A percentile compares a stretch with the other conserved stretches of the same genome.
These are phyloP conservation scores for Verticillium dahliae DNA, from an alignment of 2,329 filamentous ascomycete species.

Conservation along the genomic window DNA sequence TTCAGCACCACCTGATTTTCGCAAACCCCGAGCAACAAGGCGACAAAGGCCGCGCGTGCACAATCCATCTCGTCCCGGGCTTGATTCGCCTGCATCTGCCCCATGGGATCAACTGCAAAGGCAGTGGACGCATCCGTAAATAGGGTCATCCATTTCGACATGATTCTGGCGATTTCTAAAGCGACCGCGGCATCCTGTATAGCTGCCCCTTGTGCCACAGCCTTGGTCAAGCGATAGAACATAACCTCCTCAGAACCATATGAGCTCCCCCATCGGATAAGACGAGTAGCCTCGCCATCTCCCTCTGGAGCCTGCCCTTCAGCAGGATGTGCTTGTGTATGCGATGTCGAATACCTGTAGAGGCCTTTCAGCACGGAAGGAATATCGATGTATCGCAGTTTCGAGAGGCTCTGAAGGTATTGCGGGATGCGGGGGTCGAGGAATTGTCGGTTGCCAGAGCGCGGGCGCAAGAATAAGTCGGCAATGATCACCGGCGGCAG, in stretches of 20 bases:
- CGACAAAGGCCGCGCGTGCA: slow-evolving; percentile 56
- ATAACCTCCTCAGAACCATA: slow-evolving; percentile 77
- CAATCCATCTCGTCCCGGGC: slow-evolving; percentile 52
- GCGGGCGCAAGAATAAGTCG: slow-evolving; percentile 53
- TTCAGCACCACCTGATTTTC: slow-evolving; percentile 52
- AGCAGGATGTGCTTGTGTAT: slow-evolving; percentile 22
- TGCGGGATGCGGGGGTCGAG: slow-evolving; percentile 53
- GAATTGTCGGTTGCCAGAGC: slow-evolving; percentile 36
- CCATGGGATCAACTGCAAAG: slow-evolving; percentile 41
- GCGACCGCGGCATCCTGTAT: slow-evolving; percentile 41
- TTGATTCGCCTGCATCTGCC: slow-evolving; percentile 34
- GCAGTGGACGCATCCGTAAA: slow-evolving; percentile 45
- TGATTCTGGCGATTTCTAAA: slow-evolving; percentile 39
- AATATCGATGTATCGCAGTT: slow-evolving; percentile 44
- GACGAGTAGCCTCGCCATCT: slow-evolving; percentile 12
- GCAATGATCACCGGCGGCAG: slow-evolving; percentile 45
- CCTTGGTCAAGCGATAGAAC: slow-evolving; percentile 87
- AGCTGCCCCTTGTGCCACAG: slow-evolving; percentile 55
- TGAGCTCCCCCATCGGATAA: slow-evolving; percentile 46
- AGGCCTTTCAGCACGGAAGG: slow-evolving; percentile 48
- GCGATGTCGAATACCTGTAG: slow-evolving; percentile 50
- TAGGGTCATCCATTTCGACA: slow-evolving; percentile 53
- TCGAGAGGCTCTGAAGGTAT: slow-evolving; percentile 52
- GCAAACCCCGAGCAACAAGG: slow-evolving; percentile 54
- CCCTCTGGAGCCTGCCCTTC: slow-evolving; percentile 5